Conservation (phyloP, 2,329 filamentous ascomycete genomes). For the Pestalotiopsis fici region DNA sequence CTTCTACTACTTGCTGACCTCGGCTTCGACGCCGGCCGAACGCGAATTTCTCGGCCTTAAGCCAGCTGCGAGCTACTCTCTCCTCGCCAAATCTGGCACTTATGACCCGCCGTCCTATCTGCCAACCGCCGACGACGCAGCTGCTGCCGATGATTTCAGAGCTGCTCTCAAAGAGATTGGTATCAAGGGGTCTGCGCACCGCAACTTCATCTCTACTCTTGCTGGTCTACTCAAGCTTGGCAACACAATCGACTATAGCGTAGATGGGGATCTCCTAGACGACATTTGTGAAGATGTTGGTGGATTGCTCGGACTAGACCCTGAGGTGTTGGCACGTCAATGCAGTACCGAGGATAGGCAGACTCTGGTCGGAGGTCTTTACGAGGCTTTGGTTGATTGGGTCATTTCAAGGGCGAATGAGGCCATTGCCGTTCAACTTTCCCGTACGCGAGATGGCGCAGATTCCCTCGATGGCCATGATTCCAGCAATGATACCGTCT, state of each 20-base stretch:
- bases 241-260: constrained; percentile 80
- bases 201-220: constrained; percentile 82
- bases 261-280: constrained; percentile 83
- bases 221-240: constrained; percentile 89
- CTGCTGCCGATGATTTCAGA: constrained; percentile 91
- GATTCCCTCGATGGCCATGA: constrained; percentile 71
- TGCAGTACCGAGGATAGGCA: constrained; percentile 84
- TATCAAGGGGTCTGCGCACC: constrained; percentile 82
- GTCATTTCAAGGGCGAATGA: constrained; percentile 87
- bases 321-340: constrained; percentile 76
- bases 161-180: constrained; percentile 86
- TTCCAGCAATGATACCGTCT: constrained; percentile 80
- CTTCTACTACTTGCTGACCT: constrained; percentile 94
- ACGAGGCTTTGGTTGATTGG: constrained; percentile 94
- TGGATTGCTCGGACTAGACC: constrained; percentile 82
- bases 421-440: constrained; percentile 77
- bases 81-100: constrained; percentile 82
- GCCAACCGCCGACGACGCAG: constrained; percentile 88
- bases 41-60: constrained; percentile 85
- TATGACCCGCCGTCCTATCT: constrained; percentile 86
- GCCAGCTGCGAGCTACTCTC: constrained; percentile 71
- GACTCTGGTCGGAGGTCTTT: constrained; percentile 81
- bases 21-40: constrained; percentile 86
- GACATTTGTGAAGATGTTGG: constrained; percentile 89
- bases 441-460: constrained; percentile 63